A percentile compares a stretch with the other conserved stretches of the same genome.
Conservation (phyloP, 2,329 filamentous ascomycete genomes). For the Fusarium secorum region DNA sequence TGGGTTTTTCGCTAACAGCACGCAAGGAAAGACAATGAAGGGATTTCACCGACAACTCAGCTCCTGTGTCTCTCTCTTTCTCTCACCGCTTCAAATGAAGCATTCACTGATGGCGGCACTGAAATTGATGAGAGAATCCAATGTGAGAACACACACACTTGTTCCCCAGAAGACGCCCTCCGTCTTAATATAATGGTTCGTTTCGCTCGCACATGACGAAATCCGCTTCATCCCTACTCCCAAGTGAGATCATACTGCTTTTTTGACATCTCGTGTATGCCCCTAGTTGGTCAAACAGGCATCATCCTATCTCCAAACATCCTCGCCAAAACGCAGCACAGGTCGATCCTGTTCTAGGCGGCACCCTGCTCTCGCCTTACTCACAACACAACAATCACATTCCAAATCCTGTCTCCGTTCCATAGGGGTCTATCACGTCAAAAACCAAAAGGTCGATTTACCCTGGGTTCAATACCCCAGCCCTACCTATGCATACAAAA, state of each 20-base stretch:
- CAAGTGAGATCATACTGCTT: constrained; percentile 21
- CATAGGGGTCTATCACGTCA: constrained; percentile 18
- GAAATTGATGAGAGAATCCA: not conserved
- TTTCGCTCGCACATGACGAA: constrained; percentile 17
- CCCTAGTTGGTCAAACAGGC: constrained; percentile 11
- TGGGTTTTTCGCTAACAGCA: constrained; percentile 9
- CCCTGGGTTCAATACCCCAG: not conserved
- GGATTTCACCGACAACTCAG: constrained; percentile 21
- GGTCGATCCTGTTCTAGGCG: constrained; percentile 24
- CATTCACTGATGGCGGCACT: not conserved
- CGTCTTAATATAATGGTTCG: not conserved
- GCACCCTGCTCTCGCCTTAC: constrained; percentile 29
- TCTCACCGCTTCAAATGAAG: constrained; percentile 26
- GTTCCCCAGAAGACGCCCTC: not conserved
- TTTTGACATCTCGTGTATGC: constrained; percentile 10
- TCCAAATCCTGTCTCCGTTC: not conserved
- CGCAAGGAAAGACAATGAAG: not conserved
- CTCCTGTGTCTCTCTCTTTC: not conserved
- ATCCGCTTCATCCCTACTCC: constrained; percentile 11
- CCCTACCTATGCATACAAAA: constrained; percentile 8
- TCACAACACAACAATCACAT: not conserved
- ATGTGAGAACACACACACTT: not conserved
- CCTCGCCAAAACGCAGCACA: constrained; percentile 8
- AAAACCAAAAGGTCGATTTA: not conserved
- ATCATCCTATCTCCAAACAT: constrained; percentile 6